These are phyloP conservation scores for Cicer bijugum DNA, from an alignment of 306 rosid species.

Conservation along the genomic window DNA sequence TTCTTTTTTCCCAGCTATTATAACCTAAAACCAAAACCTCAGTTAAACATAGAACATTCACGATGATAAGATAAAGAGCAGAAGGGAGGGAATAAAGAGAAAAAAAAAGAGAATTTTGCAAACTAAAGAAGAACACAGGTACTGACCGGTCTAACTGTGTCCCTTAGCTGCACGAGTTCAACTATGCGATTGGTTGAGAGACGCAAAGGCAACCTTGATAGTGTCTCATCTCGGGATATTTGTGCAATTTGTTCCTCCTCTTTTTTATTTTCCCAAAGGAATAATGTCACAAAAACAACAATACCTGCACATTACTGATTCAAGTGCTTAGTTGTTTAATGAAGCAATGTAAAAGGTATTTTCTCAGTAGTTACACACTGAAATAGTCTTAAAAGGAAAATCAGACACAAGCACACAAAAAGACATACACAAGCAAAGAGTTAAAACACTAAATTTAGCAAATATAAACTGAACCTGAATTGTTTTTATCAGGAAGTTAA, in stretches of 20 bases:
- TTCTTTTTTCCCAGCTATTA: constrained; percentile 89
- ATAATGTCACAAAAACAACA: constrained; percentile 71
- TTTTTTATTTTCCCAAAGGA: constrained; percentile 94
- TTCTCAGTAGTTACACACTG: constrained; percentile 7
- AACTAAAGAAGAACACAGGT: constrained; percentile 7
- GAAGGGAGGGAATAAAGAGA: constrained; percentile 1
- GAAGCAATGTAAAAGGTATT: constrained; percentile 44
- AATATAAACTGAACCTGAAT: constrained; percentile 42
- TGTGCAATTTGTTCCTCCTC: constrained; percentile 94
- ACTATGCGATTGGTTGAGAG: constrained; percentile 94
- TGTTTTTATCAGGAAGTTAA: constrained; percentile 42
- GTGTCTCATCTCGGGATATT: constrained; percentile 81
- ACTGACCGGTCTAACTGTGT: constrained; percentile 91
- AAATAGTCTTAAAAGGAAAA: constrained; percentile 31
- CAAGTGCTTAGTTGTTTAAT: constrained; percentile 65
- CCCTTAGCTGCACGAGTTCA: constrained; percentile 96
- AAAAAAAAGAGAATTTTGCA: constrained; percentile 8
- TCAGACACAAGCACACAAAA: background rate
- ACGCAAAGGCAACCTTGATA: constrained; percentile 92
- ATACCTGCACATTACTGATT: constrained; percentile 87
- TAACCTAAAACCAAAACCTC: constrained; percentile 71
- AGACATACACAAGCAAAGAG: constrained; percentile 9
- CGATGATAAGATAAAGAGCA: background rate
- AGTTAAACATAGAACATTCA: constrained; percentile 34
- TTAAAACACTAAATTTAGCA: constrained; percentile 3